Percentiles rank a stretch among this genome's conserved stretches.
Conservation (phyloP, 2,329 filamentous ascomycete species). For the Colletotrichum ledebouriae region DNA sequence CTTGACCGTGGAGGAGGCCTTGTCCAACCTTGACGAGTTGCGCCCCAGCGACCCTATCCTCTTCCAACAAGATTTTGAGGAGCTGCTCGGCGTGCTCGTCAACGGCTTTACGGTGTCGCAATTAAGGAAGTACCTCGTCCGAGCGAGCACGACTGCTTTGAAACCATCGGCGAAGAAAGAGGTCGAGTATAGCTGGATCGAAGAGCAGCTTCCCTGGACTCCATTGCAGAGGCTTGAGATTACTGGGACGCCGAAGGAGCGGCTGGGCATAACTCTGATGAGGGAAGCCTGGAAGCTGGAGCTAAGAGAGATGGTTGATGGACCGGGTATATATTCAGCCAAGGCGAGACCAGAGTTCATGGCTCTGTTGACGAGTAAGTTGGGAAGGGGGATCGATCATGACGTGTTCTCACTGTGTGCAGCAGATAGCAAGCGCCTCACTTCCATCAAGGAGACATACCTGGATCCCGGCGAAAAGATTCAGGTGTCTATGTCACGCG, state of each 20-base stretch:
- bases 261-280: conserved; percentile 59
- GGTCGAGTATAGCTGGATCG: conserved; percentile 58
- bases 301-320: conserved; percentile 59
- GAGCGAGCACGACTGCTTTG: conserved; percentile 1
- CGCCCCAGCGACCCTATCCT: conserved; percentile 58
- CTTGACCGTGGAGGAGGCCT: conserved; percentile 52
- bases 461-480: conserved; percentile 55
- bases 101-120: conserved; percentile 63
- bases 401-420: conserved; percentile 10
- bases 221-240: conserved; percentile 45
- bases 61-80: conserved; percentile 56
- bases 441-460: conserved; percentile 43
- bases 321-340: conserved; percentile 57
- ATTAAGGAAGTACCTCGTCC: conserved; percentile 57
- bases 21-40: conserved; percentile 63
- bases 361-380: conserved; percentile 34
- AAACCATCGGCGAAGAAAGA: conserved; percentile 27
- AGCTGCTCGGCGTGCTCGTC: conserved; percentile 54
- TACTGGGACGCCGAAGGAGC: conserved; percentile 54
- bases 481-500: conserved; percentile 48
- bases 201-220: conserved; percentile 57
- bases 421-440: conserved; percentile 24
- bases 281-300: conserved; percentile 64
- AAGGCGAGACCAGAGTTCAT: conserved; percentile 48
- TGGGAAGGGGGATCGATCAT: background rate